These are phyloP conservation scores for Verbena officinalis DNA, from an alignment of 257 asterid species.

Conservation along the genomic window DNA sequence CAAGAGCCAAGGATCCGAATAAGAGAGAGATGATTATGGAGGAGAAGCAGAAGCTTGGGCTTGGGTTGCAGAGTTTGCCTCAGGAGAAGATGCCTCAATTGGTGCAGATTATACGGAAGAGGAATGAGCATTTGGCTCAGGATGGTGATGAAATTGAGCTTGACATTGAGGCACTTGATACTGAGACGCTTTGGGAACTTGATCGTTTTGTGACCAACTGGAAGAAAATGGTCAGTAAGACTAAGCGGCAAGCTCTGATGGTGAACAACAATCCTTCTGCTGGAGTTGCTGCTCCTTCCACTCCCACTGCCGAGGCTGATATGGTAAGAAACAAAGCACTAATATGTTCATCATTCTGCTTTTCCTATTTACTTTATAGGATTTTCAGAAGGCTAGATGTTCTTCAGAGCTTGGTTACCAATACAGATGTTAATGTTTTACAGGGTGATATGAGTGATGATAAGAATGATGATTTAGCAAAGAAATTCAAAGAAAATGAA, in stretches of 20 bases:
- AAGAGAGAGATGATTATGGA: constrained; percentile 94
- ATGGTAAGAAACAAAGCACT: constrained; percentile 42
- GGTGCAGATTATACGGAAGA: constrained; percentile 80
- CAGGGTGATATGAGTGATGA: constrained; percentile 74
- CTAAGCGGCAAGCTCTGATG: constrained; percentile 80
- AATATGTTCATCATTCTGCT: neutral
- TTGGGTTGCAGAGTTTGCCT: constrained; percentile 87
- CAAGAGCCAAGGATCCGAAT: constrained; percentile 82
- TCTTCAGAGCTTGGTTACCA: neutral
- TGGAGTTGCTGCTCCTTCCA: constrained; percentile 46
- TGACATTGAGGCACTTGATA: constrained; percentile 92
- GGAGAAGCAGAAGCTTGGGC: constrained; percentile 93
- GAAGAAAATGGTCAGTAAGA: constrained; percentile 95
- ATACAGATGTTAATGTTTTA: constrained; percentile 13
- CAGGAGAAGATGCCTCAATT: constrained; percentile 97
- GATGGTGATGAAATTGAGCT: constrained; percentile 99
- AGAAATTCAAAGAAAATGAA: constrained; percentile 67
- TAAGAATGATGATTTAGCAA: constrained; percentile 52
- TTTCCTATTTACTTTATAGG: neutral
- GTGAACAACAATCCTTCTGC: constrained; percentile 39
- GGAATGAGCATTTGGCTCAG: constrained; percentile 84
- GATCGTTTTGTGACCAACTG: constrained; percentile 95
- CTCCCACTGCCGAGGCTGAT: constrained; percentile 54
- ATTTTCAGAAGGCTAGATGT: neutral
- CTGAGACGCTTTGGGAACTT: constrained; percentile 95